Percentiles rank a stretch among this genome's conserved stretches.
phyloP scores from a whole-genome alignment of 75 land plant species.

The Ceratopteris richardii region DNA sequence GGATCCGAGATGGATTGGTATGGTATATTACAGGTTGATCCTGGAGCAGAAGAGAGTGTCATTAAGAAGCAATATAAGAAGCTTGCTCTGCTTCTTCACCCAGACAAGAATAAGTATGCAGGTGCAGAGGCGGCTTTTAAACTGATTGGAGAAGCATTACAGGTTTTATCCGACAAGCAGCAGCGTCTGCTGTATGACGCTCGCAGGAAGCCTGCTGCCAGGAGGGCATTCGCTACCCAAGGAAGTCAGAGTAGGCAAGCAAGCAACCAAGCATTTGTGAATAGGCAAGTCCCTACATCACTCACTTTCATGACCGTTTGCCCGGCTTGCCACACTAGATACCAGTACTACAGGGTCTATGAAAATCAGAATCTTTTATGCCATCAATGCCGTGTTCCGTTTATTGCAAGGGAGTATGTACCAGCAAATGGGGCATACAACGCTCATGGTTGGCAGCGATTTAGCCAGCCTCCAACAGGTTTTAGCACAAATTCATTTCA shows the following conservation, averaged over 20 bases:
- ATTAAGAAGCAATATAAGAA: slow-evolving; percentile 85
- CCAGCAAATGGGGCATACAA: background rate
- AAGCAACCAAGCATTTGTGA: background rate
- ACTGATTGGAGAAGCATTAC: slow-evolving; percentile 76
- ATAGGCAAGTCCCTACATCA: background rate
- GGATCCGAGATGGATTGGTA: slow-evolving; percentile 78
- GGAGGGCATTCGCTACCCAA: too few relatives aligned
- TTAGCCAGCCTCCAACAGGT: background rate
- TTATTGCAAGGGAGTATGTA: slow-evolving; percentile 57
- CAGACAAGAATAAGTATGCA: slow-evolving; percentile 69
- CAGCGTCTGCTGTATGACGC: slow-evolving; percentile 52
- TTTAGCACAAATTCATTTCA: background rate
- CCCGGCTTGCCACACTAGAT: slow-evolving; percentile 44
- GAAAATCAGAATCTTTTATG: slow-evolving; percentile 45
- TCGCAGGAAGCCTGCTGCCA: slow-evolving; percentile 19
- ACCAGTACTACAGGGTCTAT: slow-evolving; percentile 46
- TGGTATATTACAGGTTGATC: slow-evolving; percentile 69
- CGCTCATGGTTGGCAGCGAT: background rate
- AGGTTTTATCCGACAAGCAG: slow-evolving; percentile 44
- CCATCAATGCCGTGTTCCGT: slow-evolving; percentile 47
- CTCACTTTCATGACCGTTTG: slow-evolving; percentile 74
- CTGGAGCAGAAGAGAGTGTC: slow-evolving; percentile 46
- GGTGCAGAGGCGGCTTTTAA: slow-evolving; percentile 98
- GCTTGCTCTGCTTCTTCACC: slow-evolving; percentile 85
- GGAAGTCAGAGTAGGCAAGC: background rate